Conservation (phyloP, 2,329 filamentous ascomycete genomes). For the Amauroascus verrucosus region DNA sequence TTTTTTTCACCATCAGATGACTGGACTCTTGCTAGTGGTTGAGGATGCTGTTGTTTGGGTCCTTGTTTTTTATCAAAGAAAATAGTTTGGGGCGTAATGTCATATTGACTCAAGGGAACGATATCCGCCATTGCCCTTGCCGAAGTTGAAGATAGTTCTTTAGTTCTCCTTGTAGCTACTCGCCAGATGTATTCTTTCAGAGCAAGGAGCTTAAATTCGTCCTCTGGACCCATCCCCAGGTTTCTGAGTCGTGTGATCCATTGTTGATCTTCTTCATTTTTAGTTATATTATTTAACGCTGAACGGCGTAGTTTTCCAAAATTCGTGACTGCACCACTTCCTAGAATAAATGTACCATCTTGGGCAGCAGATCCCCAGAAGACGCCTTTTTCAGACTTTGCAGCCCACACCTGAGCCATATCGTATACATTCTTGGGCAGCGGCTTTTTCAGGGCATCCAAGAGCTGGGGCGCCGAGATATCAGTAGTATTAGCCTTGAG, state of each 20-base stretch:
- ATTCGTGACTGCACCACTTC: slow-evolving; percentile 47
- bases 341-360: slow-evolving; percentile 58
- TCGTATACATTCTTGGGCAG: slow-evolving; percentile 72
- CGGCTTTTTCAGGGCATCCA: slow-evolving; percentile 75
- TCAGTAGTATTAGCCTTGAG: slow-evolving; percentile 61
- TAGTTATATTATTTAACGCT: slow-evolving; percentile 53
- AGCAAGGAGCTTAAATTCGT: slow-evolving; percentile 80
- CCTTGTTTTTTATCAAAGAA: slow-evolving; percentile 73
- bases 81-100: slow-evolving; percentile 75
- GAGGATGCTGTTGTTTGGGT: slow-evolving; percentile 32
- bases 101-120: slow-evolving; percentile 62
- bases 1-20: slow-evolving; percentile 26
- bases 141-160: slow-evolving; percentile 33
- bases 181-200: slow-evolving; percentile 88
- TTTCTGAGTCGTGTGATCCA: slow-evolving; percentile 82
- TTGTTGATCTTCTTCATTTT: slow-evolving; percentile 85
- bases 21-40: slow-evolving; percentile 17
- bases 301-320: slow-evolving; percentile 47
- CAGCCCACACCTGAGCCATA: slow-evolving; percentile 74
- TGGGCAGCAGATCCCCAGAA: slow-evolving; percentile 78
- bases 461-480: slow-evolving; percentile 61
- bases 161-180: slow-evolving; percentile 60
- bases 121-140: slow-evolving; percentile 43
- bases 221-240: slow-evolving; percentile 68
- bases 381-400: slow-evolving; percentile 64